These are phyloP conservation scores for Triangularia setosa DNA, from an alignment of 2,329 filamentous ascomycete species.

Conservation along the genomic window DNA sequence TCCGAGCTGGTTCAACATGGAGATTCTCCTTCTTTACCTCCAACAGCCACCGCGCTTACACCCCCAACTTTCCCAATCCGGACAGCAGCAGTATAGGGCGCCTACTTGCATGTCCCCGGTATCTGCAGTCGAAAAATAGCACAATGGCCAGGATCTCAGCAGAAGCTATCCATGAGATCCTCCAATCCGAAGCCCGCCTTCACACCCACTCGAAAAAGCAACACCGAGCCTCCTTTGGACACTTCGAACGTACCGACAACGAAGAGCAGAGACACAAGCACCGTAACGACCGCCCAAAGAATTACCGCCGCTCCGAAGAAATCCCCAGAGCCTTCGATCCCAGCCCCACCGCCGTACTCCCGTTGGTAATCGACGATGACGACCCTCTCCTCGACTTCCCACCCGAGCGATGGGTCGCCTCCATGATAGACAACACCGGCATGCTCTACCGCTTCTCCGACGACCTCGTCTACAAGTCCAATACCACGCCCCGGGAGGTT, in stretches of 20 bases:
- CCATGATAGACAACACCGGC: constrained; percentile 15
- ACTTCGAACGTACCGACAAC: not conserved
- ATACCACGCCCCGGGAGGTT: constrained; percentile 10
- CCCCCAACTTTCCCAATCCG: not conserved
- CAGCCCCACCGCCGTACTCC: not conserved
- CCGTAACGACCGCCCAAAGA: not conserved
- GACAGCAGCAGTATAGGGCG: not conserved
- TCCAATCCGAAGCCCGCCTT: not conserved
- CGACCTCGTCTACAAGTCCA: constrained; percentile 16
- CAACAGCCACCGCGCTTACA: not conserved
- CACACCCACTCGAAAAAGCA: not conserved
- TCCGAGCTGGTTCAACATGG: not conserved
- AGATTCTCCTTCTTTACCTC: not conserved
- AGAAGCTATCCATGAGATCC: not conserved
- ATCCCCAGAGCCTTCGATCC: not conserved
- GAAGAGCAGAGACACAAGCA: not conserved
- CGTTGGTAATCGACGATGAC: constrained; percentile 12
- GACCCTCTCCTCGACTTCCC: constrained; percentile 17
- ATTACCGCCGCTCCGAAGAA: not conserved
- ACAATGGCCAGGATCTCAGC: constrained; percentile 1
- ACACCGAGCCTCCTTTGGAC: not conserved
- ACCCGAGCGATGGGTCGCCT: constrained; percentile 14
- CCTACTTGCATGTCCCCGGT: not conserved
- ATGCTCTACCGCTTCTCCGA: constrained; percentile 15
- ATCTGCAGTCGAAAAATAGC: not conserved